Evolutionary conservation across 2,329 filamentous ascomycete species (phyloP).

Genomic region (Curvularia eragrostidis): DNA sequence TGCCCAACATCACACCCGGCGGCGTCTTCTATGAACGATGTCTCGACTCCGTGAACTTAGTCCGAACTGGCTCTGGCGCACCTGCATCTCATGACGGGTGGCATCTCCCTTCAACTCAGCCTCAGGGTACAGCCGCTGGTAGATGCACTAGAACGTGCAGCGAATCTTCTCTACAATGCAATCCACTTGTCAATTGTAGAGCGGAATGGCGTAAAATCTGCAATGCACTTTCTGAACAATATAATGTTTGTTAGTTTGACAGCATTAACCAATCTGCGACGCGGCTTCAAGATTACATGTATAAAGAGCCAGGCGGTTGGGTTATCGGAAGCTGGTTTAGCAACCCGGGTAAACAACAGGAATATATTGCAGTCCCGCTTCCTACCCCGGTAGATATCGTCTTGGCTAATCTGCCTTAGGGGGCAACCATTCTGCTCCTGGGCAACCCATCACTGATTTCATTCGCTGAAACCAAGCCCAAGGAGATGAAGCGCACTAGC

Average conservation of each 20-base stretch:
- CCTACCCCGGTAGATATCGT: conserved; percentile 12
- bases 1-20: neutral
- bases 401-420: conserved; percentile 27
- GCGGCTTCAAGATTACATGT: neutral
- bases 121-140: conserved; percentile 16
- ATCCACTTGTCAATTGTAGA: conserved; percentile 13
- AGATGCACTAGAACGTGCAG: conserved; percentile 23
- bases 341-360: conserved; percentile 25
- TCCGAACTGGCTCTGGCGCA: neutral
- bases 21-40: neutral
- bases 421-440: conserved; percentile 12
- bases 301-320: conserved; percentile 11
- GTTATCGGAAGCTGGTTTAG: conserved; percentile 12
- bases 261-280: conserved; percentile 11
- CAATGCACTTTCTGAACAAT: conserved; percentile 18
- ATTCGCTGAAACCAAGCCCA: conserved; percentile 4
- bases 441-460: conserved; percentile 16
- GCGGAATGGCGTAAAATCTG: conserved; percentile 11
- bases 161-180: conserved; percentile 26
- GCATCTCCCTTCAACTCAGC: conserved; percentile 18
- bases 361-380: conserved; percentile 14
- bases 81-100: conserved; percentile 1
- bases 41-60: neutral
- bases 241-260: conserved; percentile 12
- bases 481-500: conserved; percentile 6